A percentile compares a stretch with the other conserved stretches of the same genome.
phyloP scores from a whole-genome alignment of 2,329 filamentous ascomycete species.

The Nigrograna mackinnonii region DNA sequence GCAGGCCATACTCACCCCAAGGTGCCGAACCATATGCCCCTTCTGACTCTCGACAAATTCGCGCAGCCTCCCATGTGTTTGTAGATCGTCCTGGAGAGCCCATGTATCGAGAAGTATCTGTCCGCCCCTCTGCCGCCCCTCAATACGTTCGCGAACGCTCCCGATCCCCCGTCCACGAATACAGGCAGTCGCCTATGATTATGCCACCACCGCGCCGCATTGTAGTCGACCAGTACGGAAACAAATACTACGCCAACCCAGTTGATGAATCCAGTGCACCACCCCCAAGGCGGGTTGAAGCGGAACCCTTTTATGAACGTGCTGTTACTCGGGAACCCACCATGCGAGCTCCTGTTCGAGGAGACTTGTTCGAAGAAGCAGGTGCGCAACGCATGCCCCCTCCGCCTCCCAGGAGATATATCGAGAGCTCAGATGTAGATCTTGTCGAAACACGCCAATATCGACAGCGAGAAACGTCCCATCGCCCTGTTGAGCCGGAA shows the following conservation, averaged over 20 bases:
- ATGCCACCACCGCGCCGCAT: conserved; percentile 64
- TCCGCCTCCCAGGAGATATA: conserved; percentile 51
- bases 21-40: conserved; percentile 42
- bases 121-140: conserved; percentile 37
- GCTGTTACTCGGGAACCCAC: conserved; percentile 56
- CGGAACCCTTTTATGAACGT: conserved; percentile 69
- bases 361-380: conserved; percentile 53
- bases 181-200: conserved; percentile 48
- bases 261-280: conserved; percentile 60
- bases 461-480: conserved; percentile 62
- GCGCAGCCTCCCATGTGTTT: conserved; percentile 48
- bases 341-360: conserved; percentile 51
- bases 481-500: conserved; percentile 48
- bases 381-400: conserved; percentile 46
- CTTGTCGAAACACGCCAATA: conserved; percentile 58
- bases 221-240: conserved; percentile 80
- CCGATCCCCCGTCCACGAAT: conserved; percentile 43
- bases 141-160: conserved; percentile 48
- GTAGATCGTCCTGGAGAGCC: conserved; percentile 40
- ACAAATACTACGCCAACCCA: conserved; percentile 70
- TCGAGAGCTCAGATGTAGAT: conserved; percentile 66
- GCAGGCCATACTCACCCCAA: conserved; percentile 46
- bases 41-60: conserved; percentile 37
- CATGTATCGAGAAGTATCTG: conserved; percentile 41
- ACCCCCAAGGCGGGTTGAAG: conserved; percentile 51